These are phyloP conservation scores for Leishmania guyanensis DNA, from an alignment of 208 protist genomes.

Conservation along the genomic window DNA sequence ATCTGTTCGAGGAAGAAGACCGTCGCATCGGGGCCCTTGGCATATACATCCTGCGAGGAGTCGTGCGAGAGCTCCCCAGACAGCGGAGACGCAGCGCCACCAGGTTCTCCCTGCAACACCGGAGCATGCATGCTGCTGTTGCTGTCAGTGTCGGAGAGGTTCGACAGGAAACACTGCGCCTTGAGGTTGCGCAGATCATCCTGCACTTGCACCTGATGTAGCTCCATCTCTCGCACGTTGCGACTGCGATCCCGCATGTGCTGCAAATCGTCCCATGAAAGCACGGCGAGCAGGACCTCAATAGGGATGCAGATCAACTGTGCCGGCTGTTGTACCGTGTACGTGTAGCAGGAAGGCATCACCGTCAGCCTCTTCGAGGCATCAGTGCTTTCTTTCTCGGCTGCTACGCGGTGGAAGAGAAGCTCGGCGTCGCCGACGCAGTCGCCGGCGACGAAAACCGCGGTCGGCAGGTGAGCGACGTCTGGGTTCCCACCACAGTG, in stretches of 20 bases:
- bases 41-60: slow-evolving; percentile 3
- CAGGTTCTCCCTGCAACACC: not conserved
- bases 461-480: not conserved
- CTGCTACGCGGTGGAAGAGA: not conserved
- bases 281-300: not conserved
- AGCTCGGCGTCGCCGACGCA: slow-evolving; percentile 23
- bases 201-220: not conserved
- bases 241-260: slow-evolving; percentile 3
- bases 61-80: too few species aligned
- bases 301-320: slow-evolving; percentile 17
- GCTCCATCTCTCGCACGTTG: not conserved
- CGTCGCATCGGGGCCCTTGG: slow-evolving; percentile 19
- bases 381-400: not conserved
- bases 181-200: not conserved
- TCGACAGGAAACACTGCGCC: slow-evolving; percentile 5
- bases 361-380: not conserved
- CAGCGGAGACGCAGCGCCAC: not conserved
- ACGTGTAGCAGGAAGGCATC: slow-evolving; percentile 9
- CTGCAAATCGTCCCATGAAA: slow-evolving; percentile 6
- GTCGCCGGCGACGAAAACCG: slow-evolving; percentile 6
- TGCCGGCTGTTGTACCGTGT: slow-evolving; percentile 6
- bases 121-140: not conserved
- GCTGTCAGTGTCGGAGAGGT: not conserved
- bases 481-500: not conserved
- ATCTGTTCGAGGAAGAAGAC: slow-evolving; percentile 16